Base-by-base conservation (phyloP, 495 filamentous ascomycete genomes). In the Tetracladium marchalianum region DNA sequence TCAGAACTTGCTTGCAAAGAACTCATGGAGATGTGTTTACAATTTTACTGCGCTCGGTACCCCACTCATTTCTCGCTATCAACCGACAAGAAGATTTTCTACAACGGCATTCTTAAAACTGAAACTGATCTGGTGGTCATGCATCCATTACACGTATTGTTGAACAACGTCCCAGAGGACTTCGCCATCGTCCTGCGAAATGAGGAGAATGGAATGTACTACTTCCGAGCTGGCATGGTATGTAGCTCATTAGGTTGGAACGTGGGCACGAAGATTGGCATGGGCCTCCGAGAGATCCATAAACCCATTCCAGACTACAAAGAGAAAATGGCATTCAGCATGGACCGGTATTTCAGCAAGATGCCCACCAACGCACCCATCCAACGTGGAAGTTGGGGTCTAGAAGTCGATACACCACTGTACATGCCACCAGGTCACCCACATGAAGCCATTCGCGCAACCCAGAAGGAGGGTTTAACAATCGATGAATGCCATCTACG, bases 281-380 rank as follows among this genome's bases (percentile, higher is more conserved):
- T 80, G 51, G 73, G 72, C 41, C 66, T 95, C 31, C 68, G 81
- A 41, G 73, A 85, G 47, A 90, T 95, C 51, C 89, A 95, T 61
- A 61, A 58, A 2, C 75, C 79, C 1, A 82, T 95, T 22, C 88
- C 89, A 0, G 86, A 95, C 53, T 93, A 92, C 59, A 87, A 87
- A 48, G 84, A 88, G 64, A 92, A 90, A 66, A 90, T 95, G 83
- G 76, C 83, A 37, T 82, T 86, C 41, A 85, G 81, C 12, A 90
- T 95, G 84, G 86, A 95, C 58, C 76, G 85, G 76, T 95, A 78
- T 62, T 95, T 95, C 64, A 75, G 80, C 46, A 88, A 85, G 46
- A 73, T 89, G 64, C 76, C 84, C 2, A 76, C 82, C 5, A 75
- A 81, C 47, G 72, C 77, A 46, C 80, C 89, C 17, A 90, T 95